Evolutionary conservation across 2,329 filamentous ascomycete genomes (phyloP).

Genomic region (Penicillium sp.): DNA sequence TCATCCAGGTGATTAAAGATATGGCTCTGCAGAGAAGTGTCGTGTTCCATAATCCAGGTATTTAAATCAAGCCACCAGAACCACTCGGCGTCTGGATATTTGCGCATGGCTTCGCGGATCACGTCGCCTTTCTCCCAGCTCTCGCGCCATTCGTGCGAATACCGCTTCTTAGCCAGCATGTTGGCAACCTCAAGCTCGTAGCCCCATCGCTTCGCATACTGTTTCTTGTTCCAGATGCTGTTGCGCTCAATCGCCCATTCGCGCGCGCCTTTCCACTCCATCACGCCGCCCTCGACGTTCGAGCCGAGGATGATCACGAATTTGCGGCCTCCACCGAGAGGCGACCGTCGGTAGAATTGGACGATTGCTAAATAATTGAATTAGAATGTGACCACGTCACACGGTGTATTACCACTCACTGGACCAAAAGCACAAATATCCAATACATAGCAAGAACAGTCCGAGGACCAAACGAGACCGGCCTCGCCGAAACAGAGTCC

Average conservation of each 20-base stretch:
- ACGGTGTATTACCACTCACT: conserved; percentile 56
- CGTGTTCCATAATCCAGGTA: conserved; percentile 96
- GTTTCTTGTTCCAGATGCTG: conserved; percentile 91
- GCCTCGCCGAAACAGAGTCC: conserved; percentile 60
- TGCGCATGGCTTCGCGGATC: conserved; percentile 80
- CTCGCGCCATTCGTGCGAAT: conserved; percentile 98
- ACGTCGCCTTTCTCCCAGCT: conserved; percentile 99
- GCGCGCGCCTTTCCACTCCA: conserved; percentile 97
- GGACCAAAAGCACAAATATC: conserved; percentile 67
- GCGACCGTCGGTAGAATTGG: conserved; percentile 66
- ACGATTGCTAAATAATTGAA: conserved; percentile 52
- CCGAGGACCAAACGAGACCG: conserved; percentile 62
- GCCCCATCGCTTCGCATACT: conserved; percentile 82
- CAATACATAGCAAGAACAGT: conserved; percentile 58
- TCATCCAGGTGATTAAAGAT: conserved; percentile 77
- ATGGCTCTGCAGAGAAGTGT: conserved; percentile 83
- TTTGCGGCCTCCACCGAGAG: conserved; percentile 81
- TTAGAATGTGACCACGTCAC: background rate
- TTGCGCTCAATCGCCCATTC: conserved; percentile 99
- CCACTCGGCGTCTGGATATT: conserved; percentile 97
- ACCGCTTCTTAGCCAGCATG: conserved; percentile 98
- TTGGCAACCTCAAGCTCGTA: conserved; percentile 96
- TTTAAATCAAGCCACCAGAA: conserved; percentile 99
- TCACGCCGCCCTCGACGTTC: conserved; percentile 93
- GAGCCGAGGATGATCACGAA: conserved; percentile 91